These are phyloP conservation scores for Wallacemonas sp. DNA, from an alignment of 208 protist species.

Conservation along the genomic window DNA sequence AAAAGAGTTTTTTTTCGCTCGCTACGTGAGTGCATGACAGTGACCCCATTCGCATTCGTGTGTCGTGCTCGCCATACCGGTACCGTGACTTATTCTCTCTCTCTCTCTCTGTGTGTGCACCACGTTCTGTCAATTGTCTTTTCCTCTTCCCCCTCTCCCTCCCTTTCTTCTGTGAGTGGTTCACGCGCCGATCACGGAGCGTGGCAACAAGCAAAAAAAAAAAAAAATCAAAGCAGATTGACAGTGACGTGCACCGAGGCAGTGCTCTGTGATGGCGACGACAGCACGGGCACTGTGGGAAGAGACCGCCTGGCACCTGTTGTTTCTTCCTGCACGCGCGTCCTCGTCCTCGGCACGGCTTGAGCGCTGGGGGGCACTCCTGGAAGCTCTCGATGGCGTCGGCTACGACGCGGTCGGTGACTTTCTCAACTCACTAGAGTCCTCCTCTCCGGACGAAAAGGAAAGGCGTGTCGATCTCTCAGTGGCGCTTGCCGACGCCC, in stretches of 20 bases:
- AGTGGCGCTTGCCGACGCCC: neutral
- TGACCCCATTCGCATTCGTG: too few species aligned
- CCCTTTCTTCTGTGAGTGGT: too few species aligned
- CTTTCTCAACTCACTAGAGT: neutral
- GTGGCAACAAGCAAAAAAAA: too few species aligned
- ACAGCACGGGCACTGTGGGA: neutral
- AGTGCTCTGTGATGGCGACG: neutral
- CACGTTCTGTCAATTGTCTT: too few species aligned
- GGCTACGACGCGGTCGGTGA: neutral
- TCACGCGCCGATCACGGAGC: too few species aligned
- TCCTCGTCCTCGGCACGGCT: neutral
- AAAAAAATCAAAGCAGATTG: too few species aligned
- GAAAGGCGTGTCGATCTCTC: too few species aligned
- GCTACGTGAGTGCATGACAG: too few species aligned
- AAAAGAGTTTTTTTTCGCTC: too few species aligned
- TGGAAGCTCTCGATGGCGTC: neutral
- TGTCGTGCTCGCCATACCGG: too few species aligned
- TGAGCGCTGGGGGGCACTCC: neutral
- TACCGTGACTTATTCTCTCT: neutral
- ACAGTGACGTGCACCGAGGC: too few species aligned
- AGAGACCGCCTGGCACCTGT: conserved; percentile 2
- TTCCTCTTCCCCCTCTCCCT: too few species aligned
- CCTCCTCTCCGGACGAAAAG: neutral
- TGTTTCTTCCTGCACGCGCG: neutral
- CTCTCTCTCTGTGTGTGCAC: neutral